Percentiles rank a stretch among this genome's conserved stretches.
Conservation (phyloP, 2,329 filamentous ascomycete genomes). For the Hymenoscyphus fraxineus region DNA sequence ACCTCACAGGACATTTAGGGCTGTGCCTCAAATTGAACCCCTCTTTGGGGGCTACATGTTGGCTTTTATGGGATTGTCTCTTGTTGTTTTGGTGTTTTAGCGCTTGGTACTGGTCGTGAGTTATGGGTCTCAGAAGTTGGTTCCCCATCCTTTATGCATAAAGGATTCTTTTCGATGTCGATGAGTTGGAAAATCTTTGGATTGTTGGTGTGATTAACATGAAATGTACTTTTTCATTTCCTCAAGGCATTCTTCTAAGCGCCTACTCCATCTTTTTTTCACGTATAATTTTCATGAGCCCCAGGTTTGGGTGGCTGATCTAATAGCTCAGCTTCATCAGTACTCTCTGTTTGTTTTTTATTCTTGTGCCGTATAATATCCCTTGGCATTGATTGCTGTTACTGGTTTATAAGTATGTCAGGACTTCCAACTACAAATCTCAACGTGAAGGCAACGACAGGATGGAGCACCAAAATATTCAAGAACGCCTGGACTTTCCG, state of each 20-base stretch:
- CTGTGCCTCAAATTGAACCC: neutral
- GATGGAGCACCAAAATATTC: neutral
- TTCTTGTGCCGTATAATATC: neutral
- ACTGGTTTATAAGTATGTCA: neutral
- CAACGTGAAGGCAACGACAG: neutral
- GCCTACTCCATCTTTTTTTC: neutral
- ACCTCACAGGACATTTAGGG: constrained; percentile 1
- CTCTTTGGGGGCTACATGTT: neutral
- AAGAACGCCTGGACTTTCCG: neutral
- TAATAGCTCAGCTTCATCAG: neutral
- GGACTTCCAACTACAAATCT: neutral
- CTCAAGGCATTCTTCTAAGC: too few species aligned
- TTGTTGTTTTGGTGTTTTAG: neutral
- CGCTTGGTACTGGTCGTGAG: neutral
- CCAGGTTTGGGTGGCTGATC: neutral
- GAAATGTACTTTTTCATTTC: neutral
- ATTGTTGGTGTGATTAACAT: neutral
- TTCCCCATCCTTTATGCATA: neutral
- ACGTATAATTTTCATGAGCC: neutral
- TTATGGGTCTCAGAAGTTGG: neutral
- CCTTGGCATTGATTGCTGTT: neutral
- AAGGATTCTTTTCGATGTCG: neutral
- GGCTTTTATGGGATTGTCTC: neutral
- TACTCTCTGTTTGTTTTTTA: too few species aligned
- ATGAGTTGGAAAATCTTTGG: neutral